Base-by-base conservation (phyloP, 1,284 basidiomycete genomes). In the Marasmius tenuissimus region DNA sequence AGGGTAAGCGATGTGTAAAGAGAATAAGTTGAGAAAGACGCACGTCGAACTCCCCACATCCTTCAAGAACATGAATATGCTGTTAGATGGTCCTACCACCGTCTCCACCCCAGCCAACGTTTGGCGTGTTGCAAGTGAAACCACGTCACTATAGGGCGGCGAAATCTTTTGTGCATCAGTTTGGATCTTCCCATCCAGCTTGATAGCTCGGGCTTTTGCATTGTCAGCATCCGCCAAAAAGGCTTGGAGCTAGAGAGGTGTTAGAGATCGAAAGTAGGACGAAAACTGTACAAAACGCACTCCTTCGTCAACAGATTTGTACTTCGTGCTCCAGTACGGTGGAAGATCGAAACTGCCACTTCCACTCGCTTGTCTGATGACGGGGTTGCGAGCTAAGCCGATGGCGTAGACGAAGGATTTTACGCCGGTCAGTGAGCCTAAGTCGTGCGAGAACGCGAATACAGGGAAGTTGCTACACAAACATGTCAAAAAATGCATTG, bases 11-110 rank as follows among this genome's bases (percentile, higher is more conserved):
- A 48, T 22, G 33, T 50, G 22, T 14, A 11, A 27, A 49, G 27
- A 10, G 22, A 8, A 38, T 11, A 49, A 10, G 40, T 18, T 42
- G 27, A 27, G 27, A 27, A 27, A 27, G 27, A 63, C 60, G 40
- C 34, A 66, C 64, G 56, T 60, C 12, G 64, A 62, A 50, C 61
- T 59, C 11, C 72, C 71, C 34, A 70, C 64, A 67, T 76, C 71
- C 62, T 73, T 77, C 76, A 79, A 74, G 67, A 78, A 79, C 58
- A 73, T 71, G 68, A 73, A 72, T 10, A 75, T 39, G 37, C 27
- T 38, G 9, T 54, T 20, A 37, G 34, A 34, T 54, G 52, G 45
- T 20, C 45, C 52, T 5, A 37, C 11, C 8, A 35, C 52, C 35
- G 52, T 54, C 38, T 54, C 52, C 6, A 54, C 37, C 2, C 52